Percentiles rank a stretch among this genome's conserved stretches.
phyloP scores from a whole-genome alignment of 306 rosid species.

The Malus domestica region ASM211411v1 NC_041795.1:23738001-23738500 shows the following conservation, averaged over 20 bases:
- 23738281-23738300: not conserved
- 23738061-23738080: slow-evolving; percentile 8
- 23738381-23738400: slow-evolving; percentile 96
- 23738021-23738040: not conserved
- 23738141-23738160: slow-evolving; percentile 97
- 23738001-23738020: slow-evolving; percentile 5
- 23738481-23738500: slow-evolving; percentile 96
- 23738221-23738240: slow-evolving; percentile 94
- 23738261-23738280: slow-evolving; percentile 1
- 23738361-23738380: not conserved
- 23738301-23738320: not conserved
- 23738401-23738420: slow-evolving; percentile 94
- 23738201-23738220: slow-evolving; percentile 73
- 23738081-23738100: slow-evolving; percentile 81
- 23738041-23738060: not conserved
- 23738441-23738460: slow-evolving; percentile 97
- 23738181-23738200: slow-evolving; percentile 93
- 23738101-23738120: slow-evolving; percentile 82
- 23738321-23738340: slow-evolving; percentile 8
- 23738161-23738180: slow-evolving; percentile 99
- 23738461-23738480: slow-evolving; percentile 99
- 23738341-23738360: slow-evolving; percentile 4
- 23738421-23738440: slow-evolving; percentile 81
- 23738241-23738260: slow-evolving; percentile 53
- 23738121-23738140: slow-evolving; percentile 95